Evolutionary conservation across 192 early-diverging fungal species (phyloP), one percentile per base, ranked within the genome.

Genomic region (Funneliformis mosseae): DNA sequence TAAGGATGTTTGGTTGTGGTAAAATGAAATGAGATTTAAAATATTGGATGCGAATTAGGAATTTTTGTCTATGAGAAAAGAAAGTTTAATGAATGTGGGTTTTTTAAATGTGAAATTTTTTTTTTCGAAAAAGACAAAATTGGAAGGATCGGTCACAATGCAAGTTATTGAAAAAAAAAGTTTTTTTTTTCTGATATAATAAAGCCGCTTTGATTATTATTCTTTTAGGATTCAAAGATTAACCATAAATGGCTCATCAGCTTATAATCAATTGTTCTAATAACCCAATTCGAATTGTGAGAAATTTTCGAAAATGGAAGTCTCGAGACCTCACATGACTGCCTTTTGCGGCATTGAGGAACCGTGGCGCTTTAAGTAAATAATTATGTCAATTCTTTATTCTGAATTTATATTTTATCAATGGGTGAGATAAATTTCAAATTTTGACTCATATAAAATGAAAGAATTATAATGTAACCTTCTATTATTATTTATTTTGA

Each of bases 241-340:
- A 28, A 33, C 23, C 9, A 33, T 66, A 66, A 66, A 28, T 66
- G 11, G 63, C 27, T 27, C 25, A n/a, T 25, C 7, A 1, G 18
- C 41, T 38, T 9, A 42, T 16, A 9, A 9, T 25, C 1, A 25
- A 25, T 64, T 64, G 9, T 25, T 25, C 23, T 6, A 23, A n/a
- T 64, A 25, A 42, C 42, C 38, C 38, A 69, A 39, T 69, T 18
- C n/a, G 41, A 39, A 69, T 21, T 55, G 50, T 21, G 38, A 27
- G 27, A 8, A 33, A 28, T 6, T 23, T n/a, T 12, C 18, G 18
- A 39, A 69, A 69, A n/a, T 38, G 67, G 67, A 69, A 69, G 38
- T 69, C 67, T 11, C 16, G 38, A 42, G 67, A 69, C 67, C 67
- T 69, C 67, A 69, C 67, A 69, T 42, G 67, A 69, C 38, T 69